Base-by-base conservation (phyloP, 352 stramenopile genomes). In the Blastocystis sp. region DNA sequence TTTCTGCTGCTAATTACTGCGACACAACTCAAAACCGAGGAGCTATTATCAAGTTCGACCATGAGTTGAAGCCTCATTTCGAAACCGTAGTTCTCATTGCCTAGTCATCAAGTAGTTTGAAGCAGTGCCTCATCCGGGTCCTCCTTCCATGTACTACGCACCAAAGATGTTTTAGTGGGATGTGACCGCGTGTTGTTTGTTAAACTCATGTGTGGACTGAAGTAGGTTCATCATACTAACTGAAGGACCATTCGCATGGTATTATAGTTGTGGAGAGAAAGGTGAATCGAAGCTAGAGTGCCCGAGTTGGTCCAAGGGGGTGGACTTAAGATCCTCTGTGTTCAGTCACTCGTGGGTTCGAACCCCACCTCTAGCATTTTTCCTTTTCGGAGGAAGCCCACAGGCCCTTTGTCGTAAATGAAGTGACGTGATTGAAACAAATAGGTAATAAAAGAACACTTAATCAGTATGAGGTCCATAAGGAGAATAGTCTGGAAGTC, bases 1-100 rank as follows among this genome's bases (percentile, higher is more conserved):
- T 99, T 90, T 98, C 93, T 39, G 97, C 97, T 54, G 96, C 97
- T 11, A 99, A 99, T 91, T 99, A 99, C 92, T 99, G 97, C 91
- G 95, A 98, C 89, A 94, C 97, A 80, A 99, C 99, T 96, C 97
- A 96, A 64, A 99, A 99, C 92, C 98, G 98, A 92, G 97, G 96
- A 64, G 97, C 96, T 11, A 98, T 98, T 91, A 98, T 99, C 91
- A 95, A 96, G 84, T 98, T 99, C 92, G 95, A 94, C 82, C 93
- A 95, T 76, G 90, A 95, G 70, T 94, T 98, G 92, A 94, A 98
- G 92, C 96, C 97, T 3, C 93, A 94, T 59, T 98, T 98, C 90
- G 98, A 94, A 77, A 94, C 47, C 5, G 68, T 79, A 13, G 9
- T 9, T 18, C 11, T 6, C 61, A 9, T 0, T 26, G 23, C 5